A percentile compares a stretch with the other conserved stretches of the same genome.
Evolutionary conservation across 441 rosid genomes (phyloP).

Genomic region (Pelargonium fulgidum): DNA sequence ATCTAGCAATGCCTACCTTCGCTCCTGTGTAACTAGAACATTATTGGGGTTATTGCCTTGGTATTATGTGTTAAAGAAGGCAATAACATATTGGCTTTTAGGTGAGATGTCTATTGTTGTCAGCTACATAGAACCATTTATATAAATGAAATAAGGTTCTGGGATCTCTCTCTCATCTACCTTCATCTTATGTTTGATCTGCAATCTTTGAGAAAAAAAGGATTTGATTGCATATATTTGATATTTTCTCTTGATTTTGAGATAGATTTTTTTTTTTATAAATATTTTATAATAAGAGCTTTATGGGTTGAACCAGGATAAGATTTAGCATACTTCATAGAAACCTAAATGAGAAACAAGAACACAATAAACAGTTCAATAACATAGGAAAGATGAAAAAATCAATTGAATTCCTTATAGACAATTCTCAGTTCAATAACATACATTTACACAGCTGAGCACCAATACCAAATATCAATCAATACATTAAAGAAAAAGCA

Average conservation of each 20-base stretch:
- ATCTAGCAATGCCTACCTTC: not conserved
- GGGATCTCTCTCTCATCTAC: not conserved
- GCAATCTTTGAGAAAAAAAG: no score
- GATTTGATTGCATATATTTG: no score
- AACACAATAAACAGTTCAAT: not conserved
- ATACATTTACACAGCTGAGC: not conserved
- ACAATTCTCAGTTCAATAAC: slow-evolving; percentile 6
- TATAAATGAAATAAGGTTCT: not conserved
- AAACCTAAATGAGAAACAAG: no score
- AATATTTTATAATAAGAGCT: no score
- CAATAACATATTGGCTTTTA: not conserved
- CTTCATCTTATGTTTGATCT: not conserved
- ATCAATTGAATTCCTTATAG: not conserved
- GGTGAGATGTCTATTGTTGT: not conserved
- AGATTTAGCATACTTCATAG: no score
- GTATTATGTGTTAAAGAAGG: not conserved
- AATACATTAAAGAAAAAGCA: not conserved
- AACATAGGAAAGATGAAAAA: not conserved
- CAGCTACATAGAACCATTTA: not conserved
- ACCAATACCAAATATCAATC: not conserved
- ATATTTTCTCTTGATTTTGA: no score
- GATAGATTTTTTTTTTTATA: no score
- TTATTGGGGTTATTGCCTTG: not conserved
- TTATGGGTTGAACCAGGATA: no score
- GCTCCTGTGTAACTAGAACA: not conserved